These are phyloP conservation scores for Anastatica hierochuntica DNA, from an alignment of 345 rosid species.

Conservation along the genomic window DNA sequence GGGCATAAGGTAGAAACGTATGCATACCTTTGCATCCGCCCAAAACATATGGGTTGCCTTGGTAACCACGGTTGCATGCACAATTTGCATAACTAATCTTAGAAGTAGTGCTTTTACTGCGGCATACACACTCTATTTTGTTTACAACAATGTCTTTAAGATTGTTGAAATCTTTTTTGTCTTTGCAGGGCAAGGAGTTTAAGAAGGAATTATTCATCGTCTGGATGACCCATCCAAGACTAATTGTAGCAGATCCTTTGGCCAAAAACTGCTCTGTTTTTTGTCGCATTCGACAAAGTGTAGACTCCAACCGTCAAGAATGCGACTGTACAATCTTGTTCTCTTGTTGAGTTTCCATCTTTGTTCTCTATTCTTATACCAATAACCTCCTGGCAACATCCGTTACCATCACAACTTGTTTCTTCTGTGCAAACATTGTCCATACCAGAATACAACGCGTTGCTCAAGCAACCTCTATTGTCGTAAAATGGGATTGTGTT, in stretches of 20 bases:
- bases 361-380: neutral
- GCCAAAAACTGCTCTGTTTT: too few species aligned
- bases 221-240: too few species aligned
- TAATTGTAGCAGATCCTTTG: too few species aligned
- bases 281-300: too few species aligned
- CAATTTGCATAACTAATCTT: neutral
- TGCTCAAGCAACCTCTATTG: too few species aligned
- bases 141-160: slow-evolving; percentile 14
- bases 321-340: neutral
- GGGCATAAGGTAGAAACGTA: neutral
- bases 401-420: slow-evolving; percentile 14
- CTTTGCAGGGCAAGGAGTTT: too few species aligned
- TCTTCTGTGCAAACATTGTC: neutral
- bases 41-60: neutral
- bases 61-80: neutral
- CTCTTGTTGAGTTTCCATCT: too few species aligned
- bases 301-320: too few species aligned
- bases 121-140: neutral
- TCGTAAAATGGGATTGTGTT: neutral
- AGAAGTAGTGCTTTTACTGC: too few species aligned
- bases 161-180: too few species aligned
- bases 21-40: neutral
- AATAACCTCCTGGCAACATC: slow-evolving; percentile 22
- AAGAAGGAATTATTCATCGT: too few species aligned
- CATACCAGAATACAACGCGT: slow-evolving; percentile 13